Conservation (phyloP, 176 grass and related monocot species). For the Secale cereale region DNA sequence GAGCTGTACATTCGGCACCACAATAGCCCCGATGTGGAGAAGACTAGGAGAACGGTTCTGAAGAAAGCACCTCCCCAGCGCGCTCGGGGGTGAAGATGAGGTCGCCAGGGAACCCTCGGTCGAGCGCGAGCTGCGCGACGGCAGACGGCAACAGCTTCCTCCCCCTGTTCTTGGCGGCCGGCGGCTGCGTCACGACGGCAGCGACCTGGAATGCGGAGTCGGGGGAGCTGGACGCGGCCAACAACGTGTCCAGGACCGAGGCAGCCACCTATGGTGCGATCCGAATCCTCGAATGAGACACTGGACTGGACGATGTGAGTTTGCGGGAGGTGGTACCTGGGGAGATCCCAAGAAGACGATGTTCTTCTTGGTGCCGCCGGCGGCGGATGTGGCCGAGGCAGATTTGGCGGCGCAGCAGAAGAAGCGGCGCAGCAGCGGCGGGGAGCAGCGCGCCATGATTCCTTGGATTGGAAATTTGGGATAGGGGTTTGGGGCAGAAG, state of each 20-base stretch:
- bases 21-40: background rate
- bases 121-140: constrained; percentile 65
- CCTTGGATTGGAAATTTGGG: background rate
- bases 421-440: constrained; percentile 52
- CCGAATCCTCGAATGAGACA: background rate
- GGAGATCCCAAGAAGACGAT: constrained; percentile 74
- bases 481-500: background rate
- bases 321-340: constrained; percentile 30
- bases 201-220: constrained; percentile 61
- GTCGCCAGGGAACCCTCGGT: constrained; percentile 59
- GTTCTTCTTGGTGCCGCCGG: constrained; percentile 26
- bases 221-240: constrained; percentile 46
- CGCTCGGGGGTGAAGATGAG: constrained; percentile 77
- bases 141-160: constrained; percentile 74
- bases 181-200: constrained; percentile 76
- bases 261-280: constrained; percentile 51
- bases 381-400: background rate
- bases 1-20: background rate
- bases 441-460: constrained; percentile 38
- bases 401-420: constrained; percentile 33
- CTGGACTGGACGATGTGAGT: background rate
- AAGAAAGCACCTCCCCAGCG: constrained; percentile 46
- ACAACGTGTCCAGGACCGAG: constrained; percentile 64
- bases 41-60: background rate
- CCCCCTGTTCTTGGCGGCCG: constrained; percentile 54